These are phyloP conservation scores for Fusarium mexicanum DNA, from an alignment of 2,329 filamentous ascomycete species.

Conservation along the genomic window DNA sequence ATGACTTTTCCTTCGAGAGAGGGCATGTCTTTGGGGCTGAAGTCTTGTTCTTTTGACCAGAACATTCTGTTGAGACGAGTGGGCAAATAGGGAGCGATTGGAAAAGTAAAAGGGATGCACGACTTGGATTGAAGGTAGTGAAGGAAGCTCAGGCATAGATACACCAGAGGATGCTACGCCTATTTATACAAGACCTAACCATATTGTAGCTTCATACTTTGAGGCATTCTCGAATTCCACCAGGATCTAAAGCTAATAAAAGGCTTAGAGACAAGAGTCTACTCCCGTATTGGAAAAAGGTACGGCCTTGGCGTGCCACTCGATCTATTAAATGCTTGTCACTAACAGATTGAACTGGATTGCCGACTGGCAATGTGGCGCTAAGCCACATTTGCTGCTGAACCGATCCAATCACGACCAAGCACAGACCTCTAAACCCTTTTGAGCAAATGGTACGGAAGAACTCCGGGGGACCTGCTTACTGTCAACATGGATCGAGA, in stretches of 20 bases:
- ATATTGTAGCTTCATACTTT: accelerated
- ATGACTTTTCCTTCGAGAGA: neutral
- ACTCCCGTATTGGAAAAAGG: neutral
- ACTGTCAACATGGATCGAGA: neutral
- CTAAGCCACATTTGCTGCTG: neutral
- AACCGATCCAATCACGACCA: accelerated
- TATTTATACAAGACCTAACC: neutral
- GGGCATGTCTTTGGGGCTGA: neutral
- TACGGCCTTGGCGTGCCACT: neutral
- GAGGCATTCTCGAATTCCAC: accelerated
- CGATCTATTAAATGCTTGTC: neutral
- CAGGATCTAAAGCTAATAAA: accelerated
- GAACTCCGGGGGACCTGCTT: neutral
- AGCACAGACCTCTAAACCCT: accelerated
- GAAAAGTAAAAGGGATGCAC: accelerated
- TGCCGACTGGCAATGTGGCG: neutral
- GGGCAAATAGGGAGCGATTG: accelerated
- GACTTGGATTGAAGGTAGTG: neutral
- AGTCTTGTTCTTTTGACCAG: neutral
- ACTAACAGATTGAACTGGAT: neutral
- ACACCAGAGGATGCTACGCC: accelerated
- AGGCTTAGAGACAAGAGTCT: neutral
- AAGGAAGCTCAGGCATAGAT: neutral
- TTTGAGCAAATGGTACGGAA: neutral
- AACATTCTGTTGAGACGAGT: neutral